Evolutionary conservation across 2,329 filamentous ascomycete genomes (phyloP), one percentile per base, ranked within the genome.

Genomic region (Aspergillus fijiensis): DNA sequence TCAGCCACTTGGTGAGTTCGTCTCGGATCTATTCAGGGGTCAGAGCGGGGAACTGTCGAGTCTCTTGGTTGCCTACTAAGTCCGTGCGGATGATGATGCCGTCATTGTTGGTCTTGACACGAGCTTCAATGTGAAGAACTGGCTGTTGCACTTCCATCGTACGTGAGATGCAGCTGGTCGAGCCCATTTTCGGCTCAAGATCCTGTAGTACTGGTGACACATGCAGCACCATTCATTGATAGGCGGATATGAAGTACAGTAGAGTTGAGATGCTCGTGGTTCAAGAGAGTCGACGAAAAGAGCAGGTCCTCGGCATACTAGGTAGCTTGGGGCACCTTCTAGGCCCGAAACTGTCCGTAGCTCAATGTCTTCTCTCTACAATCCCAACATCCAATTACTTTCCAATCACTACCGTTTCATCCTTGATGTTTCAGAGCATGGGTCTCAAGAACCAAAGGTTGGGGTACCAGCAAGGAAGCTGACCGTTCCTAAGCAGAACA

Each of bases 101-200:
- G 25, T 67, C 63, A 16, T 53, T 52, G 33, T 61, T 68, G 61
- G 57, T 68, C 45, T 71, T 74, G 39, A 78, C 65, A 11, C 74
- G 70, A 33, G 73, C 75, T 60, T 79, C 77, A 47, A 79, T 63
- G 58, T 79, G 74, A 9, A 79, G 62, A 14, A 73, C 68, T 14
- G 76, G 72, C 39, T 63, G 70, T n/a, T 61, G 63, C 21, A 51
- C 31, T 14, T 65, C 58, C 50, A 60, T 64, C 3, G 39, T 27
- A 7, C n/a, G 19, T 50, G 39, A 14, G 19, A 55, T n/a, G 33
- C 49, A 60, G 27, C 11, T 55, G 16, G n/a, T 42, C 6, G 42
- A 35, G 29, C 42, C 47, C 58, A 60, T 55, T 7, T 27, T 35
- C 21, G 11, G 12, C 33, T 55, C n/a, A 14, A 31, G 7, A 7